Evolutionary conservation across 441 rosid species (phyloP), one percentile per base, ranked within the genome.

Genomic region (Biscutella laevigata): DNA sequence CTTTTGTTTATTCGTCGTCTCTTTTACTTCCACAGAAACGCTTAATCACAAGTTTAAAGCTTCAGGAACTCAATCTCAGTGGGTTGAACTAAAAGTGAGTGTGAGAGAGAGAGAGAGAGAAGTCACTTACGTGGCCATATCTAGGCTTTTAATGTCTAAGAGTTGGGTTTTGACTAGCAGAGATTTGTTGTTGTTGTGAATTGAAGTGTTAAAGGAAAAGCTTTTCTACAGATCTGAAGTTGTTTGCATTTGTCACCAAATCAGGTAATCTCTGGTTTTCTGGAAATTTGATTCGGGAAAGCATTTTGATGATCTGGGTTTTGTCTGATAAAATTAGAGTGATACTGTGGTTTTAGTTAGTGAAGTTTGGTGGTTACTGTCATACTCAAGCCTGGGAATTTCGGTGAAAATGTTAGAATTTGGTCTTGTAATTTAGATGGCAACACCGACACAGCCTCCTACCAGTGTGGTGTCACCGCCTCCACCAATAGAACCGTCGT

Each of bases 281-380:
- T 16, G 45, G 14, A 50, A 50, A 16, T 34, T 34, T 4, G 28
- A 29, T n/a, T 30, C 32, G n/a, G 39, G 11, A 45, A 45, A 24
- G 27, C 25, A 45, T 24, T 0, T 27, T 5, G 35, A n/a, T 15
- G 35, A 57, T 57, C 56, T 60, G 43, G 50, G 57, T 26, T 32
- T 49, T 28, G 30, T 47, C 38, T 47, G 21, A 6, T 20, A 6
- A 19, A 9, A 12, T 16, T n/a, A n/a, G 72, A 26, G 74, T 64
- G 61, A 52, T 62, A 36, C n/a, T 51, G 26, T 43, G 59, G 43
- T 46, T 67, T 54, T 66, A 67, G 64, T 71, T 69, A 67, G 62
- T 70, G 33, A 71, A 67, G 63, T 75, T 71, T 61, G 74, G 72
- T 68, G 43, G 19, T 42, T 16, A 62, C 47, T 44, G 54, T 53